Evolutionary conservation across 306 rosid genomes (phyloP).

Genomic region (Carpinus viminea): DNA sequence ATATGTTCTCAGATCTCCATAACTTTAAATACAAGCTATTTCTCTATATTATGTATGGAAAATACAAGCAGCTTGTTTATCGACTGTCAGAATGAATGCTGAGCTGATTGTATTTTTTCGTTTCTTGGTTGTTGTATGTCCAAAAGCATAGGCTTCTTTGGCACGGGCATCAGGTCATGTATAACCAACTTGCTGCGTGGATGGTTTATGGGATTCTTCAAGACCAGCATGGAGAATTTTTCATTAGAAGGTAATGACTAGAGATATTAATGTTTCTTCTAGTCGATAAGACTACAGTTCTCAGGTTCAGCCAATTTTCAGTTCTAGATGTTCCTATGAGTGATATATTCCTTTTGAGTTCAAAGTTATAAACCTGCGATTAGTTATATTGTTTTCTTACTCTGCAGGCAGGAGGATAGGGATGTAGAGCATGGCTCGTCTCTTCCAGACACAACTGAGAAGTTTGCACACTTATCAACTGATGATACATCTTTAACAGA

Average conservation of each 20-base stretch:
- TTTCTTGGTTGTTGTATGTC: conserved; percentile 31
- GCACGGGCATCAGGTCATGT: conserved; percentile 97
- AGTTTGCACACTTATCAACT: conserved; percentile 67
- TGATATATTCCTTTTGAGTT: conserved; percentile 17
- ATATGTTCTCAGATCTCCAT: not conserved
- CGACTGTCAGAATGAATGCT: conserved; percentile 6
- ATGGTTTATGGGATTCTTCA: conserved; percentile 94
- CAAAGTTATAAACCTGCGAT: conserved; percentile 22
- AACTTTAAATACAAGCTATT: not conserved
- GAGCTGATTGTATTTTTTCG: conserved; percentile 20
- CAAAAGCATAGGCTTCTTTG: conserved; percentile 91
- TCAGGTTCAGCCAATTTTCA: conserved; percentile 17
- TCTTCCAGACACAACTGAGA: conserved; percentile 63
- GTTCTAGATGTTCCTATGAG: conserved; percentile 25
- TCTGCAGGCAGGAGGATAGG: conserved; percentile 88
- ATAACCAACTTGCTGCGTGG: conserved; percentile 96
- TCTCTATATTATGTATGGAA: not conserved
- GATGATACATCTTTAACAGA: conserved; percentile 73
- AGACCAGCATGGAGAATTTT: conserved; percentile 89
- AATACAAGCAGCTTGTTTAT: not conserved
- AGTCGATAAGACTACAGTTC: not conserved
- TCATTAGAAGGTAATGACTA: conserved; percentile 65
- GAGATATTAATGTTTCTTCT: conserved; percentile 1
- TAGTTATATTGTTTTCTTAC: conserved; percentile 25
- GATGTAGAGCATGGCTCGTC: conserved; percentile 61